Conservation (phyloP, 2,329 filamentous ascomycete genomes). For the Calonectria henricotiae region DNA sequence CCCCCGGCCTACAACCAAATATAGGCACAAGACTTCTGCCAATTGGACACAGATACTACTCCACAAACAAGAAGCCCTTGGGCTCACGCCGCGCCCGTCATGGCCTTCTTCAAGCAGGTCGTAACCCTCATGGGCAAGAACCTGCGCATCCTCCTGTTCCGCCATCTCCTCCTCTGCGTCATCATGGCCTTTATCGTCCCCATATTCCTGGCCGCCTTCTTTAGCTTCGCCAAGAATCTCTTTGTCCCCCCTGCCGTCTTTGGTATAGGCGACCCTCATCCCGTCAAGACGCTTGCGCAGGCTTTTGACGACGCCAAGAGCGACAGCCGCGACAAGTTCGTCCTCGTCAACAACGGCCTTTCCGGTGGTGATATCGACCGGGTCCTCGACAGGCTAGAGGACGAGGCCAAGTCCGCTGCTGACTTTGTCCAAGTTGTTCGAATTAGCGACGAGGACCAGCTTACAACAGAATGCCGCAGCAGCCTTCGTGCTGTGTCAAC, state of each 20-base stretch:
- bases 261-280: slow-evolving; percentile 77
- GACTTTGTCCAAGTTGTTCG: slow-evolving; percentile 72
- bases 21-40: not conserved
- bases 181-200: slow-evolving; percentile 75
- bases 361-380: slow-evolving; percentile 79
- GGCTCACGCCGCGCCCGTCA: slow-evolving; percentile 51
- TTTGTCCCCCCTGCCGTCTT: slow-evolving; percentile 84
- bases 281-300: slow-evolving; percentile 76
- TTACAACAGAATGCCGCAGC: slow-evolving; percentile 76
- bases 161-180: slow-evolving; percentile 68
- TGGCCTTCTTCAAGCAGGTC: slow-evolving; percentile 72
- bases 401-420: slow-evolving; percentile 68
- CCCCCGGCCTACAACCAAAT: not conserved
- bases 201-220: slow-evolving; percentile 72
- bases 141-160: slow-evolving; percentile 71
- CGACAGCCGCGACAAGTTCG: slow-evolving; percentile 77
- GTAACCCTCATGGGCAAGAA: slow-evolving; percentile 77
- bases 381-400: slow-evolving; percentile 77
- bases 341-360: slow-evolving; percentile 84
- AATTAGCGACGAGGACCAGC: slow-evolving; percentile 69
- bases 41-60: not conserved
- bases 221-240: slow-evolving; percentile 84
- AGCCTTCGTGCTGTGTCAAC: slow-evolving; percentile 77
- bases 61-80: slow-evolving; percentile 23
- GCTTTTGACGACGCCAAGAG: slow-evolving; percentile 73